Conservation (phyloP, 192 early-diverging fungal genomes). For the Gryganskiella cystojenkinii region DNA sequence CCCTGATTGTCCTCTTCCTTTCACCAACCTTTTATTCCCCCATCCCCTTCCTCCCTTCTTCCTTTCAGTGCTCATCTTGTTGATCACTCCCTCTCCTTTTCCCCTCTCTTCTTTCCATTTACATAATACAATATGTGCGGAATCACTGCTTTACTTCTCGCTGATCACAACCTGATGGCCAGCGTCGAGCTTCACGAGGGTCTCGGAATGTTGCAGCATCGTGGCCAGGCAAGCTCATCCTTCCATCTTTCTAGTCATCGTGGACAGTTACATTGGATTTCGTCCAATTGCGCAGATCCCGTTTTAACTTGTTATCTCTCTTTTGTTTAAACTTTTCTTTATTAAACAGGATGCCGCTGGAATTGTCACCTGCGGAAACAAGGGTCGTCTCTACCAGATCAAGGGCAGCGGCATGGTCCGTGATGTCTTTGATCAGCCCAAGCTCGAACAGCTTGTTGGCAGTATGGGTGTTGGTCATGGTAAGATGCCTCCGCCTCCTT, state of each 20-base stretch:
- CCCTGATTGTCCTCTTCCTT: background rate
- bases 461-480: conserved; percentile 97
- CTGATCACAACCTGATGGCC: conserved; percentile 78
- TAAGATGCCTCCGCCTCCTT: conserved; percentile 57
- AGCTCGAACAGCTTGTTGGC: conserved; percentile 83
- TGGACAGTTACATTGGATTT: background rate
- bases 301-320: background rate
- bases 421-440: conserved; percentile 91
- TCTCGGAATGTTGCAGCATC: conserved; percentile 95
- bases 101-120: background rate
- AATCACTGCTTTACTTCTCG: conserved; percentile 84
- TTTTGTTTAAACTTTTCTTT: background rate
- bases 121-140: conserved; percentile 80
- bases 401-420: conserved; percentile 99
- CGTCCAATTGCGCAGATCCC: background rate
- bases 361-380: conserved; percentile 96
- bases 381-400: conserved; percentile 97
- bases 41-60: background rate
- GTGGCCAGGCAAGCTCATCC: conserved; percentile 86
- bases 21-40: background rate
- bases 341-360: conserved; percentile 94
- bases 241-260: background rate
- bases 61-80: background rate
- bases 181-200: conserved; percentile 94
- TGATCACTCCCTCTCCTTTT: conserved; percentile 4